phyloP scores from a whole-genome alignment of 148 eudicot genomes.

The Suaeda aralocaspica region DNA sequence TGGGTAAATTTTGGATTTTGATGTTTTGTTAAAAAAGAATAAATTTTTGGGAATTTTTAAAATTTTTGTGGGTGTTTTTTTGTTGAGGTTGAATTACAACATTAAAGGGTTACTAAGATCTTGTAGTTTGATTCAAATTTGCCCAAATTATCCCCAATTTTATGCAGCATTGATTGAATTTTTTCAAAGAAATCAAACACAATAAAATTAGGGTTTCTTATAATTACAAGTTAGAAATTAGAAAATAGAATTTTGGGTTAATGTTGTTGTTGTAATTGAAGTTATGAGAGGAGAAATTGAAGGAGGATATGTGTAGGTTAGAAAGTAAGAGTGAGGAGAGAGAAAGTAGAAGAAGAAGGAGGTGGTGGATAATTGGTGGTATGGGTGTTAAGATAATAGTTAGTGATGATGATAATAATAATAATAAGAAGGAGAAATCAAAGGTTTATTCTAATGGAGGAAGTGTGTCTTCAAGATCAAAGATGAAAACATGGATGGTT shows the following conservation, averaged over 20 bases:
- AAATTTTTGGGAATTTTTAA: slow-evolving; percentile 18
- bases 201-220: too few species aligned
- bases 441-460: slow-evolving; percentile 16
- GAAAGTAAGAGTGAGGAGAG: slow-evolving; percentile 31
- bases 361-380: slow-evolving; percentile 39
- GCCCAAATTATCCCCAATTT: background rate
- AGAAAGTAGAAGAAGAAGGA: slow-evolving; percentile 28
- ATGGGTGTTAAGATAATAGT: slow-evolving; percentile 52
- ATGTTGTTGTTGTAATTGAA: background rate
- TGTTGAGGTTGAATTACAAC: background rate
- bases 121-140: background rate
- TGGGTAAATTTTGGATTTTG: slow-evolving; percentile 16
- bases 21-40: background rate
- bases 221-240: too few species aligned
- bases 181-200: too few species aligned
- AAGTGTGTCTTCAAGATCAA: slow-evolving; percentile 37
- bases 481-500: slow-evolving; percentile 70
- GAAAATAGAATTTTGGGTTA: background rate
- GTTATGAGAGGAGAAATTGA: background rate
- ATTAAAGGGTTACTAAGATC: background rate
- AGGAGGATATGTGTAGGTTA: slow-evolving; percentile 34
- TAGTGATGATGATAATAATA: too few species aligned
- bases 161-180: slow-evolving; percentile 5
- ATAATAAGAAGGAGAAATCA: slow-evolving; percentile 30
- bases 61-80: slow-evolving; percentile 4